These are phyloP conservation scores for Hypocreales sp. DNA, from an alignment of 2,329 filamentous ascomycete genomes.

Conservation along the genomic window DNA sequence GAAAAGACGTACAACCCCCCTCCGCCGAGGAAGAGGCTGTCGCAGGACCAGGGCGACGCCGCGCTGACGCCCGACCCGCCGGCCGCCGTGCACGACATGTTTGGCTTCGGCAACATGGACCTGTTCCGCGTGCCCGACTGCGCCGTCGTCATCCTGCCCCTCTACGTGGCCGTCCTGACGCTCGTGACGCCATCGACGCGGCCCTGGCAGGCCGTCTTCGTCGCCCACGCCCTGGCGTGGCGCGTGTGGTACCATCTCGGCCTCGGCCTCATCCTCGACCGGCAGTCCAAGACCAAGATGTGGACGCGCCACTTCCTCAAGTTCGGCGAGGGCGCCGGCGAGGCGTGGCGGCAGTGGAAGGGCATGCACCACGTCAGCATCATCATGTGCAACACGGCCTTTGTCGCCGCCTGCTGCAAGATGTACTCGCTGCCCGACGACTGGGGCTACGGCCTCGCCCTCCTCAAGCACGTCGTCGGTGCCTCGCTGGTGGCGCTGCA, in stretches of 20 bases:
- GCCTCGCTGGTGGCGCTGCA: constrained; percentile 70
- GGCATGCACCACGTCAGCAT: constrained; percentile 87
- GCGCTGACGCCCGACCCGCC: constrained; percentile 26
- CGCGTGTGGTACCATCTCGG: constrained; percentile 86
- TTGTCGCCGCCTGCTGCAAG: constrained; percentile 88
- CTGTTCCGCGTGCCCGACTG: constrained; percentile 77
- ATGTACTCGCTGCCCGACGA: constrained; percentile 80
- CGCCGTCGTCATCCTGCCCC: constrained; percentile 58
- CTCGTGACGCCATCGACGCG: constrained; percentile 63
- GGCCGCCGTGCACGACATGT: constrained; percentile 62
- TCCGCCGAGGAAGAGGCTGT: constrained; percentile 47
- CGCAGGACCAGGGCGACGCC: constrained; percentile 15
- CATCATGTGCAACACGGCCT: constrained; percentile 76
- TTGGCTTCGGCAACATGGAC: constrained; percentile 75
- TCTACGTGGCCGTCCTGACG: constrained; percentile 61
- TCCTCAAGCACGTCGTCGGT: constrained; percentile 79
- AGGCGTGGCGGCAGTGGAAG: constrained; percentile 98
- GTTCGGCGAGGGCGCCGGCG: constrained; percentile 75
- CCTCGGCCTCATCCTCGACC: constrained; percentile 68
- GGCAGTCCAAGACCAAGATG: constrained; percentile 78
- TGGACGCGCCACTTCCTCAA: constrained; percentile 98
- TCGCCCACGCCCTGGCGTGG: constrained; percentile 67
- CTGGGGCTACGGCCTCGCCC: constrained; percentile 73
- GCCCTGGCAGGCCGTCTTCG: constrained; percentile 62
- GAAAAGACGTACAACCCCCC: constrained; percentile 95